These are phyloP conservation scores for Leptographium galeiforme DNA, from an alignment of 2,329 filamentous ascomycete species.

Conservation along the genomic window DNA sequence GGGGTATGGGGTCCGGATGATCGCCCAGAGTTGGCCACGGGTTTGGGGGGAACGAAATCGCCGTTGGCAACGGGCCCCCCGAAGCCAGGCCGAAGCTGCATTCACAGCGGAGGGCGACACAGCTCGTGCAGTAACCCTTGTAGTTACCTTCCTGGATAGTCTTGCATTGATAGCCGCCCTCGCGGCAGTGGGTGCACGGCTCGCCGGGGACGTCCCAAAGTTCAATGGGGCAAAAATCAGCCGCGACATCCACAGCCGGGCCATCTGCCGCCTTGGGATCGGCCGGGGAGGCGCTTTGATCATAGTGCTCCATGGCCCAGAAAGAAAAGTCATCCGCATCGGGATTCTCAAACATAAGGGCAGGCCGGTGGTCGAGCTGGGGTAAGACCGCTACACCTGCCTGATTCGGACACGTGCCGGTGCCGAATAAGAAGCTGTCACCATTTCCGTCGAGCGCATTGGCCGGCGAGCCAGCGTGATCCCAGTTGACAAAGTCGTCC, in stretches of 20 bases:
- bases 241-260: background rate
- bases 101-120: conserved; percentile 42
- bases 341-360: conserved; percentile 40
- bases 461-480: conserved; percentile 27
- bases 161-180: conserved; percentile 45
- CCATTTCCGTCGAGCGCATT: conserved; percentile 9
- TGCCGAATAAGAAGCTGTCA: background rate
- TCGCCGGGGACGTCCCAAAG: conserved; percentile 28
- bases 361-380: conserved; percentile 14
- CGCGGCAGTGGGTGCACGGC: conserved; percentile 39
- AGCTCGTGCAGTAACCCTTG: conserved; percentile 48
- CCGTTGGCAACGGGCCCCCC: conserved; percentile 18
- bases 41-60: conserved; percentile 28
- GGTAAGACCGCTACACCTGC: conserved; percentile 6
- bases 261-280: background rate
- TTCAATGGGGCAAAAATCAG: conserved; percentile 14
- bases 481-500: conserved; percentile 54
- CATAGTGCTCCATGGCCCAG: conserved; percentile 45
- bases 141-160: conserved; percentile 44
- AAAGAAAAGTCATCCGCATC: conserved; percentile 48
- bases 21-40: conserved; percentile 32
- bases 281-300: conserved; percentile 21
- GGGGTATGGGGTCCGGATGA: conserved; percentile 25
- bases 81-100: conserved; percentile 39
- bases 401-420: conserved; percentile 6